These are phyloP conservation scores for Lichtheimia ramosa DNA, from an alignment of 371 early-diverging fungal genomes.

Conservation along the genomic window DNA sequence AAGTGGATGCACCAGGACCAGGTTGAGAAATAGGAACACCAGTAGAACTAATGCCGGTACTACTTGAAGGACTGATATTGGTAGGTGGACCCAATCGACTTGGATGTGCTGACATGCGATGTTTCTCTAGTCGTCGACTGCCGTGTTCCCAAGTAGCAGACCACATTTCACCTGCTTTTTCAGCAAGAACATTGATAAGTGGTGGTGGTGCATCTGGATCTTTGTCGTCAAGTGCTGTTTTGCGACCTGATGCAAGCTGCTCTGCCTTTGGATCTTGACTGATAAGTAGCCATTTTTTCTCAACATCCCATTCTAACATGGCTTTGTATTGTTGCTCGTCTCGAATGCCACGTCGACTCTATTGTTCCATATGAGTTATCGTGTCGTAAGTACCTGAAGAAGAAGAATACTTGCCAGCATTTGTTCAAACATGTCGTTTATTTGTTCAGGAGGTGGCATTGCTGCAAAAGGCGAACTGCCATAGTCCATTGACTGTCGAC, in stretches of 20 bases:
- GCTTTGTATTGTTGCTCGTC: slow-evolving; percentile 27
- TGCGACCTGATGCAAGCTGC: slow-evolving; percentile 24
- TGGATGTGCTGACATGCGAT: slow-evolving; percentile 16
- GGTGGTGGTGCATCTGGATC: slow-evolving; percentile 30
- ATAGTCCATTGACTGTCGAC: slow-evolving; percentile 19
- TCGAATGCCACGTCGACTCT: slow-evolving; percentile 34
- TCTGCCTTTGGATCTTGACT: slow-evolving; percentile 44
- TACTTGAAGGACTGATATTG: background rate
- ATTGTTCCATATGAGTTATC: background rate
- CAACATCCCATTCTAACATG: slow-evolving; percentile 31
- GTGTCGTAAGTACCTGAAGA: too few species aligned
- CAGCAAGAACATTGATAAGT: slow-evolving; percentile 37
- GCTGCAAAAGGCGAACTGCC: slow-evolving; percentile 8
- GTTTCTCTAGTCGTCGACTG: slow-evolving; percentile 40
- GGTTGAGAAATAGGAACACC: background rate
- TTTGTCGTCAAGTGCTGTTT: slow-evolving; percentile 9
- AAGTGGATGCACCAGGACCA: background rate
- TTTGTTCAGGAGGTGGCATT: slow-evolving; percentile 35
- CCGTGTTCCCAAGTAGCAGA: slow-evolving; percentile 38
- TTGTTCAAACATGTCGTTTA: slow-evolving; percentile 45
- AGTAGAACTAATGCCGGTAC: background rate
- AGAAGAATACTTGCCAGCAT: slow-evolving; percentile 35
- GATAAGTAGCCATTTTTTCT: slow-evolving; percentile 50
- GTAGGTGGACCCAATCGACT: background rate
- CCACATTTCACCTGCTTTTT: slow-evolving; percentile 49